Percentiles rank a stretch among this genome's conserved stretches.
Conservation (phyloP, 495 filamentous ascomycete species). For the Neurospora terricola region DNA sequence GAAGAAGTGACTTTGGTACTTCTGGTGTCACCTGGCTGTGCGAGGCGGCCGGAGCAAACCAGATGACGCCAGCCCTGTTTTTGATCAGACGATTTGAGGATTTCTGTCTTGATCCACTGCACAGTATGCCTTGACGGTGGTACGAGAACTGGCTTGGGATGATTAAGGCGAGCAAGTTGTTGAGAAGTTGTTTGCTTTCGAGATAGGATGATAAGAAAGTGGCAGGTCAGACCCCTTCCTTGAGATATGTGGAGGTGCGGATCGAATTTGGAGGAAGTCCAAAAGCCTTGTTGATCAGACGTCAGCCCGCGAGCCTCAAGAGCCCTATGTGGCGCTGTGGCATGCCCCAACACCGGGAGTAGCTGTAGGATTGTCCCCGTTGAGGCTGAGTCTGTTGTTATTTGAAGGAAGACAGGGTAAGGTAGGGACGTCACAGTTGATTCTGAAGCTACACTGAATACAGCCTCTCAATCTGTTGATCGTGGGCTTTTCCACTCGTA, state of each 20-base stretch:
- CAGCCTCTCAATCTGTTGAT: background rate
- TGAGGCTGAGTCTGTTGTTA: background rate
- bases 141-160: background rate
- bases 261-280: background rate
- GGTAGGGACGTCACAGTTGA: background rate
- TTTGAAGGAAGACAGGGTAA: background rate
- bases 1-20: background rate
- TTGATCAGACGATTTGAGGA: background rate
- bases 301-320: background rate
- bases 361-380: background rate
- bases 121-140: background rate
- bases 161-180: background rate
- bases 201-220: background rate
- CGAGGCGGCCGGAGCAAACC: background rate
- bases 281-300: background rate
- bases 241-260: background rate
- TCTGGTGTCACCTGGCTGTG: background rate
- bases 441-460: background rate
- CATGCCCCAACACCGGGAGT: background rate
- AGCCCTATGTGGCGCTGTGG: background rate
- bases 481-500: background rate
- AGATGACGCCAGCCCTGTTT: background rate
- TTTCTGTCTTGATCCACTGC: background rate
- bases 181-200: background rate
- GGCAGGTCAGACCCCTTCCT: background rate